Base-by-base conservation (phyloP, 2,329 filamentous ascomycete species). In the Apiospora sp. region DNA sequence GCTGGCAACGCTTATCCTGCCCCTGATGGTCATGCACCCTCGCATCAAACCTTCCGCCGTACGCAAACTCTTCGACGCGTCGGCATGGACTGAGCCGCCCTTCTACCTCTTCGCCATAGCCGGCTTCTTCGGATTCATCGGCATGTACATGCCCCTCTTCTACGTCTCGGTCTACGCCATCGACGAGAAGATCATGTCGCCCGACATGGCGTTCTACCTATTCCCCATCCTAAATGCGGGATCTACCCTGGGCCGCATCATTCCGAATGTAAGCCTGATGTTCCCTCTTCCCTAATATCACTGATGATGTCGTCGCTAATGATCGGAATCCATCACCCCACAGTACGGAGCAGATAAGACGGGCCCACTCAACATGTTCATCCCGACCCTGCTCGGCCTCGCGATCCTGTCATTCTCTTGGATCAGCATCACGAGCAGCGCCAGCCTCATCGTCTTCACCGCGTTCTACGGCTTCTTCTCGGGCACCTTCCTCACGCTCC, bases 401-500 rank as follows among this genome's bases (percentile, higher is more conserved):
- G 77, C 83, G 72, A 81, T 80, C 10, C 79, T 85, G 13, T 83
- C 79, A 51, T 79, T 91, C 30, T 34, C 58, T 13, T 85, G 83
- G 83, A 79, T 85, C 54, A 81, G 82, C 4, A 84, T 80, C 12
- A 78, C 78, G 14, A 82, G 83, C 13, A 87, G 90, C 12, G 86
- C 85, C 0, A 85, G 87, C 3, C 87, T 90, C 49, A 86, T 93
- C 69, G 83, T 88, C 22, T 64, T 41, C 34, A 64, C 58, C 19
- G 19, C 41, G 1, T 6, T 41, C 19, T 93, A 91, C 75, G 92
- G 92, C 7, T 92, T 93, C 79, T 85, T 85, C 16, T 91, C 89
- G 0, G 92, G 92, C 14, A 88, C 88, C 3, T 92, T 90, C 76
- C 87, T 92, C 68, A 87, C 87, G 1, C 81, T 93, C 8, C 58